Evolutionary conservation across 129 eudicot genomes (phyloP), one percentile per base, ranked within the genome.

Genomic region (Flaveria sonorensis): DNA sequence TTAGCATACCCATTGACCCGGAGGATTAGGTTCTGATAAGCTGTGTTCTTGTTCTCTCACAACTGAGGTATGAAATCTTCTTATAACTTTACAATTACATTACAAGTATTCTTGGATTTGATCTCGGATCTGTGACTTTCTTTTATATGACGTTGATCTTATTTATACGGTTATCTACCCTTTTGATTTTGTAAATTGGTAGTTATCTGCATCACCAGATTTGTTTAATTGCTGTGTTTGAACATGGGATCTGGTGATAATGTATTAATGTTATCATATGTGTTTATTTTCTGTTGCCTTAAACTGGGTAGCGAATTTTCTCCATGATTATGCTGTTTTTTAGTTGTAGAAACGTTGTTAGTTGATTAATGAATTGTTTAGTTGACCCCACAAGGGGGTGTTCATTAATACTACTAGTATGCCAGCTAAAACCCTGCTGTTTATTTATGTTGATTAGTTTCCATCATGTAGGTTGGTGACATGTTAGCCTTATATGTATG

Each of bases 221-320:
- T 47, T 75, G 79, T 26, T 75, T 10, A 26, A 46, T 75, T 62
- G 72, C 36, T 63, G 36, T 26, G 0, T 50, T 50, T 48, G 18
- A 48, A 79, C 56, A 32, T 61, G 9, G 21, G 83, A 79, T 79
- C 83, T 78, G 82, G 21, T 30, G 43, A 13, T 19, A 56, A 69
- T n/a, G n/a, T n/a, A n/a, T n/a, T n/a, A n/a, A n/a, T 77, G 70
- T 43, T 48, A 45, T 18, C 76, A 43, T 69, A 45, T 40, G 14
- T 50, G 77, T 71, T 62, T 61, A 1, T 0, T 71, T 77, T 14
- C 6, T 60, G 53, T 46, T 70, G 6, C 3, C 10, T 62, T 48
- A 64, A 12, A 55, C 26, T 71, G 16, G 32, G 61, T 23, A 57
- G 64, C 51, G 10, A 10, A 10, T 24, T 77, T 40, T 62, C 6